A percentile compares a stretch with the other conserved stretches of the same genome.
These are phyloP conservation scores for Ceratonia siliqua DNA, from an alignment of 306 rosid species.

Conservation along the genomic window DNA sequence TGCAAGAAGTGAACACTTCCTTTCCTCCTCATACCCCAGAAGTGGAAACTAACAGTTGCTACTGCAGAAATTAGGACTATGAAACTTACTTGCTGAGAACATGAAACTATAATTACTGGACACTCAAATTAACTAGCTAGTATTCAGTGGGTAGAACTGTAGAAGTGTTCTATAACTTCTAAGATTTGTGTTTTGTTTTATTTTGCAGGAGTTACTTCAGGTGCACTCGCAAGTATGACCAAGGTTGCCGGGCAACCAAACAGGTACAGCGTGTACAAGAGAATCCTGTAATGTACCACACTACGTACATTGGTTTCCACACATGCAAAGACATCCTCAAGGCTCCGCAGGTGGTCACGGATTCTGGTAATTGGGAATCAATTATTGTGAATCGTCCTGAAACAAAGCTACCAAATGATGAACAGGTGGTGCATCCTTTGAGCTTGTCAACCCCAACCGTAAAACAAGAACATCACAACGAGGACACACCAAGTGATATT, in stretches of 20 bases:
- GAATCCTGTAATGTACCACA: slow-evolving; percentile 48
- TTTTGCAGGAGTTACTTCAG: slow-evolving; percentile 72
- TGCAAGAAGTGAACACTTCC: neutral
- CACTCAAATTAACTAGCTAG: neutral
- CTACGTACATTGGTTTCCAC: slow-evolving; percentile 73
- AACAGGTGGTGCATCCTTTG: neutral
- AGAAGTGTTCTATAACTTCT: too few relatives aligned
- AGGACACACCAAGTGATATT: slow-evolving; percentile 38
- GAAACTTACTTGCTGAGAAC: neutral
- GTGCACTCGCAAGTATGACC: slow-evolving; percentile 68
- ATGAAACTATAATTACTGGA: neutral
- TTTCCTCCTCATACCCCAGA: slow-evolving; percentile 2
- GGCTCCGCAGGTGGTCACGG: slow-evolving; percentile 48
- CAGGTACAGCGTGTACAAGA: slow-evolving; percentile 64
- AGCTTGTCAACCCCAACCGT: slow-evolving; percentile 12
- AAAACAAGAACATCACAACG: slow-evolving; percentile 41
- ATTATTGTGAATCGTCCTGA: slow-evolving; percentile 24
- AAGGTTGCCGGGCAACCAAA: slow-evolving; percentile 66
- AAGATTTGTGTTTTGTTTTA: neutral
- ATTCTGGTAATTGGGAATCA: slow-evolving; percentile 32
- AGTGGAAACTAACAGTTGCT: neutral
- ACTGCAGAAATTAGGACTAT: neutral
- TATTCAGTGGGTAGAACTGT: neutral
- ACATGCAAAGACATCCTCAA: slow-evolving; percentile 55
- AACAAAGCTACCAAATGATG: slow-evolving; percentile 23